These are phyloP conservation scores for Entomortierella chlamydospora DNA, from an alignment of 192 early-diverging fungal genomes.

Conservation along the genomic window DNA sequence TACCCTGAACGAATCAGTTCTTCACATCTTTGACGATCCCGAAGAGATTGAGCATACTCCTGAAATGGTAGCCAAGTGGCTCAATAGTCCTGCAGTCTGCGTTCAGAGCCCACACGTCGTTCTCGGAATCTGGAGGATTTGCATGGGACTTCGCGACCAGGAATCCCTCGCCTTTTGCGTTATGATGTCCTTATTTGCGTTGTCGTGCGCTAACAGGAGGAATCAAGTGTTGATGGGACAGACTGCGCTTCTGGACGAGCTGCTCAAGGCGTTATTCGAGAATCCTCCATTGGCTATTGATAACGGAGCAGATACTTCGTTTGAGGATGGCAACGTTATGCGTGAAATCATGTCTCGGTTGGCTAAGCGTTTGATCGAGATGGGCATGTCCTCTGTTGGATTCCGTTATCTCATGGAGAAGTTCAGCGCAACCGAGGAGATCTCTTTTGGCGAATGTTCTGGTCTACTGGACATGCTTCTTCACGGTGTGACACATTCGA, in stretches of 20 bases:
- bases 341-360: slow-evolving; percentile 57
- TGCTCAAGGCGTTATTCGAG: slow-evolving; percentile 53
- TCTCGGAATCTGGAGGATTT: slow-evolving; percentile 52
- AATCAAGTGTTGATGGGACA: slow-evolving; percentile 69
- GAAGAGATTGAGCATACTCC: slow-evolving; percentile 33
- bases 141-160: slow-evolving; percentile 52
- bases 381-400: slow-evolving; percentile 66
- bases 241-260: slow-evolving; percentile 58
- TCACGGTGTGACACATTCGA: slow-evolving; percentile 61
- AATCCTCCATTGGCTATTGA: slow-evolving; percentile 7
- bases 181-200: slow-evolving; percentile 57
- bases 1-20: slow-evolving; percentile 59
- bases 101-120: slow-evolving; percentile 41
- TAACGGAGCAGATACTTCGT: slow-evolving; percentile 6
- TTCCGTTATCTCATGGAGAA: slow-evolving; percentile 68
- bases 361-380: slow-evolving; percentile 62
- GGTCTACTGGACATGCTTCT: slow-evolving; percentile 65
- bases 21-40: slow-evolving; percentile 54
- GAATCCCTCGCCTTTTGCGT: slow-evolving; percentile 49
- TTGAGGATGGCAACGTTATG: slow-evolving; percentile 36
- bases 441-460: slow-evolving; percentile 48
- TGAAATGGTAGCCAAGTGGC: slow-evolving; percentile 41
- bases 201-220: slow-evolving; percentile 61
- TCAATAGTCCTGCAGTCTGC: slow-evolving; percentile 44
- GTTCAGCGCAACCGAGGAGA: slow-evolving; percentile 57